A percentile compares a stretch with the other conserved stretches of the same genome.
These are phyloP conservation scores for Leccinum subrobustum DNA, from an alignment of 1,284 basidiomycete species.

Conservation along the genomic window DNA sequence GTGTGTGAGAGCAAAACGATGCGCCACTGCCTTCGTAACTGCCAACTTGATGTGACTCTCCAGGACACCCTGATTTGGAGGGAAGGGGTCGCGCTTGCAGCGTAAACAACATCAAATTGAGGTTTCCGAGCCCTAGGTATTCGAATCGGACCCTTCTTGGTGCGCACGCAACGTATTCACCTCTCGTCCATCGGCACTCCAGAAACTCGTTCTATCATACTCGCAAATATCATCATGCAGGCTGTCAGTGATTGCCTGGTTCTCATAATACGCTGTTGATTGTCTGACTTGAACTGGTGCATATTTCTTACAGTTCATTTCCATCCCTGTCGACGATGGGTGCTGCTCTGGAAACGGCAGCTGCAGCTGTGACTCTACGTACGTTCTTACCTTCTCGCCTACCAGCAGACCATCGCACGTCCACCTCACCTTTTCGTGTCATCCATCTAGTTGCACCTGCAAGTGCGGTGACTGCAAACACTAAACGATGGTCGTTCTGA, in stretches of 20 bases:
- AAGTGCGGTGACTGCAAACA: conserved; percentile 25
- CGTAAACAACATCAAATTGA: background rate
- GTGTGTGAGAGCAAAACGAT: background rate
- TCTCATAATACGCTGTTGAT: background rate
- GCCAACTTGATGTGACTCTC: background rate
- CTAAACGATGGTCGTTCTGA: background rate
- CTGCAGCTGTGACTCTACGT: conserved; percentile 19
- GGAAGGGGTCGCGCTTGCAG: background rate
- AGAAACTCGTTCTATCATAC: background rate
- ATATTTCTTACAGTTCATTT: conserved; percentile 8
- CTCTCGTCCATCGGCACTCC: background rate
- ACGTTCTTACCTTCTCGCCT: background rate
- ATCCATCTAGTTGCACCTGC: conserved; percentile 19
- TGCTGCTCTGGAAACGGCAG: conserved; percentile 15
- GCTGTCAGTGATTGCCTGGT: conserved; percentile 12
- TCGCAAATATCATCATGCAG: conserved; percentile 17
- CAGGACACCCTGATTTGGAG: background rate
- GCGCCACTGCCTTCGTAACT: background rate
- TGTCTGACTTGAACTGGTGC: background rate
- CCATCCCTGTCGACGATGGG: conserved; percentile 26
- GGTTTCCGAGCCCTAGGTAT: conserved; percentile 2
- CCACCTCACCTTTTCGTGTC: background rate
- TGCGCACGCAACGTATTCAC: background rate
- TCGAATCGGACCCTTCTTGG: background rate
- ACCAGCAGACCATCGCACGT: background rate